Evolutionary conservation across 192 early-diverging fungal genomes (phyloP), one percentile per base, ranked within the genome.

Genomic region (Backusella tuberculispora): DNA sequence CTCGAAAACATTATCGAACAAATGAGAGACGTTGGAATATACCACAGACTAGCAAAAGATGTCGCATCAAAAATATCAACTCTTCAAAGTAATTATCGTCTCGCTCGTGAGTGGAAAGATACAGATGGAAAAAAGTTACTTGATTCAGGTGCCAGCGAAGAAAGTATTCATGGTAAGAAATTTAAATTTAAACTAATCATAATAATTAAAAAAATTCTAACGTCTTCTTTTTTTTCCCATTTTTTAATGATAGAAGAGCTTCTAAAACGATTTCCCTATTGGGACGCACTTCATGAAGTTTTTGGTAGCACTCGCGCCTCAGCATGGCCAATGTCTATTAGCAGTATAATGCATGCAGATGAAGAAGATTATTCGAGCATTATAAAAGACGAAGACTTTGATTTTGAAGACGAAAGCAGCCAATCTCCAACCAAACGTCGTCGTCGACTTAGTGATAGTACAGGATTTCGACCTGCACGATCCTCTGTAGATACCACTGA

Each of bases 61-160:
- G 66, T 78, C 5, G 76, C 76, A 26, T 66, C 63, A 37, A 78
- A 78, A 60, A 78, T 78, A 67, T 78, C 76, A 26, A 78, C 76
- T 38, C 64, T 78, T 13, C 76, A 78, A 50, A 78, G 76, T 26
- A 78, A 78, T 43, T 78, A 78, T 68, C 71, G 76, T 53, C 42
- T 71, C n/a, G 76, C 76, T 47, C 71, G 76, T 41, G 76, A 78
- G 50, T 78, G 76, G 76, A 78, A 72, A 24, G 76, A 78, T n/a
- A 68, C 69, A 13, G 76, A 78, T 26, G 76, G 76, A 7, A 72
- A 78, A 40, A 66, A 68, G 19, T 38, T 78, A 45, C 29, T 72
- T 45, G 65, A 72, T 29, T 38, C 71, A 50, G 76, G 76, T 73
- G 69, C 71, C 19, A 68, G 64, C 40, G 71, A 75, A 75, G 74